Evolutionary conservation across 2,329 filamentous ascomycete species (phyloP), one percentile per base, ranked within the genome.

Genomic region (Pseudogymnoascus sp.): DNA sequence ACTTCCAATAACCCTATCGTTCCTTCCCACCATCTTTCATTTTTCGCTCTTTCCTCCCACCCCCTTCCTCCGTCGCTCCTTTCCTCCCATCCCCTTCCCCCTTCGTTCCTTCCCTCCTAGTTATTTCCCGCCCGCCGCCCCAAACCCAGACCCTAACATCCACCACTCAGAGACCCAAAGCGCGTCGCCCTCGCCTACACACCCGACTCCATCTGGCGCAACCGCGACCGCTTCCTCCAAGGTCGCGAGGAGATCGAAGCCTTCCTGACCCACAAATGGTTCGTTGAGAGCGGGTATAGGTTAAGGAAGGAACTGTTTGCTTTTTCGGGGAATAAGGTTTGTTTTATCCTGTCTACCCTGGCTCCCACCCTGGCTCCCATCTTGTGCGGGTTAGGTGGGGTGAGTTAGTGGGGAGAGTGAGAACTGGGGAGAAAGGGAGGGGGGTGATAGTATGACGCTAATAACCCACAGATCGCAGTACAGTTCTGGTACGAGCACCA

Each of bases 231-330:
- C 1, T 96, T 96, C 73, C 72, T 96, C 57, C 75, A 77, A 10
- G 91, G 91, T 1, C 86, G 85, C 1, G 81, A 84, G 5, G 83
- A 80, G 16, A 92, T 96, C 65, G 78, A 86, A 60, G 76, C 76
- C 1, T 91, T 93, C 68, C 72, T 96, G 62, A 82, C 81, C 0
- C 77, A 83, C 51, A 96, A 96, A 72, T 96, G 90, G 91, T 75
- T 80, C 47, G 83, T 80, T 18, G 91, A 96, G 73, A 77, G 83
- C 47, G 84, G 80, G 14, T 96, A 96, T 71, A 81, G 82, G 0
- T 79, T 96, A 63, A 83, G 91, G 62, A 96, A 96, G 74, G 91
- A 96, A 73, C 78, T 96, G 1, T 96, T 96, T 74, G 81, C 89
- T 1, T 95, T 91, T 71, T 80, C 77, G 0, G 86, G 86, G 39